Base-by-base conservation (phyloP, 2,329 filamentous ascomycete species). In the Botryotinia narcissicola region DNA sequence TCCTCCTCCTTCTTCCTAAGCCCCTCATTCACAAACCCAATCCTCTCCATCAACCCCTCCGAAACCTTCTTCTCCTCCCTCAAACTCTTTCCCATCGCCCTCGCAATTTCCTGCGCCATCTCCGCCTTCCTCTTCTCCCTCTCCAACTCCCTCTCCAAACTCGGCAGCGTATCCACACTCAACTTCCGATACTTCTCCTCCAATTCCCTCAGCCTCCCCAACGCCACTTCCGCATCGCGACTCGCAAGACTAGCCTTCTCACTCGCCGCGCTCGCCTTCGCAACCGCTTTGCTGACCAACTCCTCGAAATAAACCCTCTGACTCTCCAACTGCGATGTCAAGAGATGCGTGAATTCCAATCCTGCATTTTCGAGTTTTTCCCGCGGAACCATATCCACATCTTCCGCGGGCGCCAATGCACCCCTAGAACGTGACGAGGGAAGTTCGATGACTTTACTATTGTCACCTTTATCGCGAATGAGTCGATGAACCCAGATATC, bases 401-500 rank as follows among this genome's bases (percentile, higher is more conserved):
- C 86, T 3, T 73, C 72, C 20, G 73, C 64, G 8, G 60, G 72
- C 25, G 70, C 71, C 29, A 70, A 46, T 12, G 71, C 37, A 0
- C 70, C 73, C 18, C 60, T 40, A 16, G 78, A 63, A n/a, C 61
- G 70, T 63, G 82, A 83, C 69, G 82, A 82, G 0, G 94, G 93
- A n/a, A 98, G 86, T 82, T 98, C 95, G 29, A 98, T 92, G 4
- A 97, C 87, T 82, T 97, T 97, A 37, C 93, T 93, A 22, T 44
- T 57, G 81, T 97, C 94, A 16, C 93, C 91, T 84, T 98, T 97
- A 80, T 94, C 94, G 77, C 97, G 92, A 73, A 99, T 97, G 70
- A 98, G 89, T 16, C 96, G 91, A 82, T 99, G 96, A 67, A 98
- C 96, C 87, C 97, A 99, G 80, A 92, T 93, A 80, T 99, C 96